These are phyloP conservation scores for Nannochloropsis salina DNA, from an alignment of 108 stramenopile species.

Conservation along the genomic window DNA sequence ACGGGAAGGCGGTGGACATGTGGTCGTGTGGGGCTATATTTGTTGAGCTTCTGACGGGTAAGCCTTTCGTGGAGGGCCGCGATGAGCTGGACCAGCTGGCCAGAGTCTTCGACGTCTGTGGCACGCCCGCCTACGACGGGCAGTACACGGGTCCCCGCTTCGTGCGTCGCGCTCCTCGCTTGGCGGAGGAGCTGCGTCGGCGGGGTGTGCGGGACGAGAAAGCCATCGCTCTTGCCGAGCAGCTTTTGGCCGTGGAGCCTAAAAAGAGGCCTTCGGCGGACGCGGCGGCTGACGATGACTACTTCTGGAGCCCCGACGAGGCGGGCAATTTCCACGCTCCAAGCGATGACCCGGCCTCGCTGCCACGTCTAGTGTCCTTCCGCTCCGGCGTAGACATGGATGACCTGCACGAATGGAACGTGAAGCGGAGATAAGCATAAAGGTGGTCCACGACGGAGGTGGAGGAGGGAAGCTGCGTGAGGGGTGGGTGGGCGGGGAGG, in stretches of 20 bases:
- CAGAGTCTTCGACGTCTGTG: neutral
- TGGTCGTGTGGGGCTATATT: slow-evolving; percentile 48
- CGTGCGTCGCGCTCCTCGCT: neutral
- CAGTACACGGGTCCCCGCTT: neutral
- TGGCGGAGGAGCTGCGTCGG: neutral
- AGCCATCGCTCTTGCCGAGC: slow-evolving; percentile 14
- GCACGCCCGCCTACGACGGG: neutral
- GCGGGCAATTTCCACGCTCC: neutral
- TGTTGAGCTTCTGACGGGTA: slow-evolving; percentile 42
- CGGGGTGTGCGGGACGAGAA: slow-evolving; percentile 3
- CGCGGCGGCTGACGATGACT: slow-evolving; percentile 18
- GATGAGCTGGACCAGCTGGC: slow-evolving; percentile 16
- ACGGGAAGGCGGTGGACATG: slow-evolving; percentile 41
- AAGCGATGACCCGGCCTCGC: neutral
- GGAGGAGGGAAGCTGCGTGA: neutral
- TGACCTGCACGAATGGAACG: slow-evolving; percentile 20
- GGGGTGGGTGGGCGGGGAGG: neutral
- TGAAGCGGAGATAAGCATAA: neutral
- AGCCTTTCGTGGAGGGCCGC: neutral
- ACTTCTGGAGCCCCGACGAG: slow-evolving; percentile 4
- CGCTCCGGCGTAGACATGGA: neutral
- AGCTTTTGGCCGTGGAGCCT: neutral
- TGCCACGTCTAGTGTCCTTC: neutral
- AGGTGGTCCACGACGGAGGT: neutral
- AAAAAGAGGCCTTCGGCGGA: neutral